Conservation (phyloP, 2,329 filamentous ascomycete species). For the Leptographium galeiforme region DNA sequence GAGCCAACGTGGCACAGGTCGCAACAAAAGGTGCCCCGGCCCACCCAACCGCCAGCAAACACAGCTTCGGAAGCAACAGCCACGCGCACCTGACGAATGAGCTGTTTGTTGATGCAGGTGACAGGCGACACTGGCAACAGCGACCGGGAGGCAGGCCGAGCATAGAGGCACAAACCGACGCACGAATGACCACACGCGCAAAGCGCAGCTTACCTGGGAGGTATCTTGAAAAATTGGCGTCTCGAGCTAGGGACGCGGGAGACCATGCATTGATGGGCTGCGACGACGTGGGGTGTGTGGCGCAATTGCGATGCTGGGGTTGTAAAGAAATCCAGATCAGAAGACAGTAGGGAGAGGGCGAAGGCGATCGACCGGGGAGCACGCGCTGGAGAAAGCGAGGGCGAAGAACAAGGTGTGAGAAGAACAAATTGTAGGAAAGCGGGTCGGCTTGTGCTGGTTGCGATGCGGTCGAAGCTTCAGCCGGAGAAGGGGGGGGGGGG, state of each 20-base stretch:
- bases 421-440: constrained; percentile 11
- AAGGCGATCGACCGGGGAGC: not conserved
- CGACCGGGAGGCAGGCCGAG: not conserved
- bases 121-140: not conserved
- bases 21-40: not conserved
- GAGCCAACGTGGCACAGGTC: constrained; percentile 4
- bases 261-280: constrained; percentile 8
- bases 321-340: not conserved
- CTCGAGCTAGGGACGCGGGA: constrained; percentile 9
- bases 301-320: not conserved
- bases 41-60: not conserved
- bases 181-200: not conserved
- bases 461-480: constrained; percentile 3
- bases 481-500: not conserved
- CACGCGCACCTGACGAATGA: constrained; percentile 1
- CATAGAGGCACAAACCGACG: not conserved
- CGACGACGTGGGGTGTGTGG: constrained; percentile 11
- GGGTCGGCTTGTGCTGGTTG: constrained; percentile 6
- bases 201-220: not conserved
- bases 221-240: constrained; percentile 1
- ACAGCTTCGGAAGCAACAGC: not conserved
- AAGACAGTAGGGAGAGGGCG: not conserved
- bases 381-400: not conserved
- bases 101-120: constrained; percentile 3
- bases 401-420: not conserved